Evolutionary conservation across 257 asterid species (phyloP).

Genomic region (Ligustrum vulgare): DNA sequence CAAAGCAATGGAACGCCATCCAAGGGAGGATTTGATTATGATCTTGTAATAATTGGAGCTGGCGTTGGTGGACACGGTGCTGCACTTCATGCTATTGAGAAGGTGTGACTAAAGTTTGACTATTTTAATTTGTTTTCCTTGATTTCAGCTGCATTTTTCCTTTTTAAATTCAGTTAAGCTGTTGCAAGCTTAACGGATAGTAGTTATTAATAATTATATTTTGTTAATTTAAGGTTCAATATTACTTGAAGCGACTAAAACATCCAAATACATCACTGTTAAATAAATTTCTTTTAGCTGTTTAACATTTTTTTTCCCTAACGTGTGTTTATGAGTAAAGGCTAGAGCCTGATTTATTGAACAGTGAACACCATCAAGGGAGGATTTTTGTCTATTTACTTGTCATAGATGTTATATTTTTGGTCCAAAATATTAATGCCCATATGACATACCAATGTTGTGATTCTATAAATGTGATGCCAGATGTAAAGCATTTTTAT

Average conservation of each 20-base stretch:
- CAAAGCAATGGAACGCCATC: constrained; percentile 56
- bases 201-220: neutral
- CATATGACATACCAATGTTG: neutral
- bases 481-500: constrained; percentile 9
- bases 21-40: constrained; percentile 62
- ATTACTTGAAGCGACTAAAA: neutral
- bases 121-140: neutral
- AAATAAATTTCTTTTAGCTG: neutral
- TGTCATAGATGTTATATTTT: neutral
- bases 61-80: constrained; percentile 99
- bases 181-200: neutral
- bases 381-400: constrained; percentile 6
- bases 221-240: neutral
- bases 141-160: constrained; percentile 1
- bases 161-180: too few species aligned
- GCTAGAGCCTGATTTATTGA: neutral
- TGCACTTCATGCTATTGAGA: constrained; percentile 94
- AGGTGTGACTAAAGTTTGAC: constrained; percentile 38
- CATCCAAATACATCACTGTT: neutral
- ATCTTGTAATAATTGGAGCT: constrained; percentile 93
- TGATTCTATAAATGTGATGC: neutral
- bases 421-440: neutral
- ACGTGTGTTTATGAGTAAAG: neutral
- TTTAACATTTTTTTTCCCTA: too few species aligned
- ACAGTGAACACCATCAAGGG: neutral